Evolutionary conservation across 2,329 filamentous ascomycete genomes (phyloP).

Genomic region (Cladorrhinum sp.): DNA sequence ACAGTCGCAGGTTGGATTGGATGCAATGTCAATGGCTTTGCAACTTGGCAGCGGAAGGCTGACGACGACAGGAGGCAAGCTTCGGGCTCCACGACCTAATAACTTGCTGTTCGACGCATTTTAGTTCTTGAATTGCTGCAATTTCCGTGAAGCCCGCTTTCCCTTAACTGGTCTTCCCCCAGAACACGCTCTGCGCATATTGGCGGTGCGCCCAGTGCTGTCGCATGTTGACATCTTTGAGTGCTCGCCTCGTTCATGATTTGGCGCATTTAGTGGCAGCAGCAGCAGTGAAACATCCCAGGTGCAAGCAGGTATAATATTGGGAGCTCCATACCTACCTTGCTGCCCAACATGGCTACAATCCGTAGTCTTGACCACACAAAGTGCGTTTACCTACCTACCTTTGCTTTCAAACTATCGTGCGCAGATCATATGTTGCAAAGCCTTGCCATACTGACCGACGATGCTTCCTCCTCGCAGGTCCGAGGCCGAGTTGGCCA

Average conservation of each 20-base stretch:
- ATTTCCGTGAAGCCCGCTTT: slow-evolving; percentile 5
- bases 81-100: slow-evolving; percentile 4
- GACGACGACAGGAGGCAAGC: slow-evolving; percentile 21
- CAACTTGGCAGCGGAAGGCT: slow-evolving; percentile 14
- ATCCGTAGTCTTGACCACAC: slow-evolving; percentile 34
- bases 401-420: not conserved
- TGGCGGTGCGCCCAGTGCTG: slow-evolving; percentile 3
- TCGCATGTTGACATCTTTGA: slow-evolving; percentile 5
- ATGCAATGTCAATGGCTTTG: not conserved
- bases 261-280: not conserved
- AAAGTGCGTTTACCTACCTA: slow-evolving; percentile 27
- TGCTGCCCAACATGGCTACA: slow-evolving; percentile 32
- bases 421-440: not conserved
- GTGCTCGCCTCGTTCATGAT: slow-evolving; percentile 9
- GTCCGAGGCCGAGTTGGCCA: slow-evolving; percentile 65
- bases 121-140: slow-evolving; percentile 6
- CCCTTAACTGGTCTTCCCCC: not conserved
- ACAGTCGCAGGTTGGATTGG: not conserved
- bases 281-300: not conserved
- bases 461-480: slow-evolving; percentile 37
- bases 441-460: slow-evolving; percentile 17
- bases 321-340: slow-evolving; percentile 14
- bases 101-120: slow-evolving; percentile 7
- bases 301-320: slow-evolving; percentile 9
- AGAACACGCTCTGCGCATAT: not conserved